Evolutionary conservation across 805 yeast species (phyloP).

Genomic region (Saccharomyces mikatae): DNA sequence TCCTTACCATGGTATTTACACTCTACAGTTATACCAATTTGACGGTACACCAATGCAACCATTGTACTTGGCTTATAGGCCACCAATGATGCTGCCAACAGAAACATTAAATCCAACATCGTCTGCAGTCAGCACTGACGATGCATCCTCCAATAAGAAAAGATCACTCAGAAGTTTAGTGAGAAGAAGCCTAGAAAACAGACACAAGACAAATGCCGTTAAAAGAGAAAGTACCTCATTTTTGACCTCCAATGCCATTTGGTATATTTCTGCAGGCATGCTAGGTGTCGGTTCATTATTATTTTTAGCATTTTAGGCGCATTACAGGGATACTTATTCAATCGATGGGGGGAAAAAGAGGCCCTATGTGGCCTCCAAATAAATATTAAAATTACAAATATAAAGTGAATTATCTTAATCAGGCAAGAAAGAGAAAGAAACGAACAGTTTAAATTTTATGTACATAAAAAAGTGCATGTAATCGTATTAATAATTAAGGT

Average conservation of each 20-base stretch:
- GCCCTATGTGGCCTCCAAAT: background rate
- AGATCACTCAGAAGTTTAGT: constrained; percentile 38
- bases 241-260: constrained; percentile 14
- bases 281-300: constrained; percentile 25
- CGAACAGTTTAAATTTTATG: background rate
- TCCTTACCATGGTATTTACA: constrained; percentile 75
- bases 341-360: background rate
- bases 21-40: constrained; percentile 62
- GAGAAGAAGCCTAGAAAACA: constrained; percentile 71
- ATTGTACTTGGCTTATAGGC: constrained; percentile 81
- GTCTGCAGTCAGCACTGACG: constrained; percentile 3
- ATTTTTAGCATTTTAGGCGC: constrained; percentile 16
- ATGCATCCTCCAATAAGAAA: constrained; percentile 29
- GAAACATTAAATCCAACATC: constrained; percentile 80
- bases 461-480: background rate
- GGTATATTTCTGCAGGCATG: constrained; percentile 23
- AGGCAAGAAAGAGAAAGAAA: background rate
- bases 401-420: background rate
- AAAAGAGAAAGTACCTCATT: constrained; percentile 10
- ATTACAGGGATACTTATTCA: background rate
- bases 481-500: background rate
- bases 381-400: background rate
- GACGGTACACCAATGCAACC: constrained; percentile 83
- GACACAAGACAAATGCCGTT: constrained; percentile 68
- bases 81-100: constrained; percentile 96